These are phyloP conservation scores for Sabuloglossum arenarium DNA, from an alignment of 495 filamentous ascomycete genomes.

Conservation along the genomic window DNA sequence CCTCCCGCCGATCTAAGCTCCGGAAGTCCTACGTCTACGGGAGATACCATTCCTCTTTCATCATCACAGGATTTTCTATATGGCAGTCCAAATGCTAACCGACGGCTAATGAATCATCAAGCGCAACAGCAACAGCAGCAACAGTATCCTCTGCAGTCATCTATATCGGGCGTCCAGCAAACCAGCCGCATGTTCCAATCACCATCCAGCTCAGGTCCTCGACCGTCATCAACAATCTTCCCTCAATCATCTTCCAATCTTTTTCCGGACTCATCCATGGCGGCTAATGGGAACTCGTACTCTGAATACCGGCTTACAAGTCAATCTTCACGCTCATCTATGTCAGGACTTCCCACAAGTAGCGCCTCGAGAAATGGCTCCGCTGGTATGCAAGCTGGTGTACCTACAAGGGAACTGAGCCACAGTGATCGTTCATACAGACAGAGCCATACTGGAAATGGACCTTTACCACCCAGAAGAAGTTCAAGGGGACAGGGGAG, in stretches of 20 bases:
- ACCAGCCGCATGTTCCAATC: constrained; percentile 1
- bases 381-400: constrained; percentile 37
- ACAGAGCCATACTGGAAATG: constrained; percentile 26
- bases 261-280: constrained; percentile 22
- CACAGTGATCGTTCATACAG: constrained; percentile 48
- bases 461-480: constrained; percentile 39
- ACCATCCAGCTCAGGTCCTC: constrained; percentile 9
- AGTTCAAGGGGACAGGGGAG: constrained; percentile 41
- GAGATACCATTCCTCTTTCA: background rate
- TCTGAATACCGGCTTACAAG: constrained; percentile 31
- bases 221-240: constrained; percentile 15
- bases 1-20: background rate
- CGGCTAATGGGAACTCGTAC: background rate
- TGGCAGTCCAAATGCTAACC: background rate
- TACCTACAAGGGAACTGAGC: constrained; percentile 46
- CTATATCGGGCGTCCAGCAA: background rate
- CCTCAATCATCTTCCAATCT: constrained; percentile 22
- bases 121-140: background rate
- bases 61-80: background rate
- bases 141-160: background rate
- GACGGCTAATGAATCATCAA: background rate
- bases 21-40: background rate
- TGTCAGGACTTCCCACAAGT: constrained; percentile 31
- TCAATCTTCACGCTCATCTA: constrained; percentile 42
- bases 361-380: constrained; percentile 40